Base-by-base conservation (phyloP, 345 rosid species). In the Zanthoxylum bungeanum region DNA sequence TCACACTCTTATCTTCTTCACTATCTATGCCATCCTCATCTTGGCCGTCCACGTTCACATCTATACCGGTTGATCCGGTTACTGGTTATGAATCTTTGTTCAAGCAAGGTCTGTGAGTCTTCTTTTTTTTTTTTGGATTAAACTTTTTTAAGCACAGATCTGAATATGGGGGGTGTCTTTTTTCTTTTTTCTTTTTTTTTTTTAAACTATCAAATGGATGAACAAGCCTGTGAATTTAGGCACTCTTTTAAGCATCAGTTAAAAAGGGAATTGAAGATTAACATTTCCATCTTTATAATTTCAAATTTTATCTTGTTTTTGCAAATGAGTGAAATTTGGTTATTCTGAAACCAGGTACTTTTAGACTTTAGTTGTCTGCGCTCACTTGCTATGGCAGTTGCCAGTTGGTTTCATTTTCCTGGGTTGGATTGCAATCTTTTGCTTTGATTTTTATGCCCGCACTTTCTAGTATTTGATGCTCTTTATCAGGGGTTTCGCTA, bases 1-100 rank as follows among this genome's bases (percentile, higher is more conserved):
- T 27, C 99, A 95, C 83, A 79, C 97, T 37, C 88, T 93, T 73
- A 75, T 95, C 80, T 95, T 92, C 88, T 93, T 95, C 80, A 73
- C 87, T 51, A 72, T 86, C 58, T 91, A 92, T 69, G 79, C 98
- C 19, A 74, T 95, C 75, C 78, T 95, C 72, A 77, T 91, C 84
- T 39, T 95, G 72, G 99, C 90, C 9, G 81, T 88, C 62, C 88
- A 85, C 71, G 77, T 93, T 70, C 99, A 93, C 76, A 89, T 93
- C 93, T 87, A 92, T 70, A 83, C 89, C 16, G 96, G 94, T 1
- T 92, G 77, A 85, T 19, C 60, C 5, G 33, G 60, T 10, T 24
- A 14, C 34, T 50, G 58, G 58, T 40, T 31, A n/a, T 66, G 70
- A 22, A 6, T 28, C 9, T 47, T 21, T 3, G 49, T 71, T 64